Evolutionary conservation across 2,329 filamentous ascomycete genomes (phyloP).

Genomic region (Pestalotiopsis sp.): DNA sequence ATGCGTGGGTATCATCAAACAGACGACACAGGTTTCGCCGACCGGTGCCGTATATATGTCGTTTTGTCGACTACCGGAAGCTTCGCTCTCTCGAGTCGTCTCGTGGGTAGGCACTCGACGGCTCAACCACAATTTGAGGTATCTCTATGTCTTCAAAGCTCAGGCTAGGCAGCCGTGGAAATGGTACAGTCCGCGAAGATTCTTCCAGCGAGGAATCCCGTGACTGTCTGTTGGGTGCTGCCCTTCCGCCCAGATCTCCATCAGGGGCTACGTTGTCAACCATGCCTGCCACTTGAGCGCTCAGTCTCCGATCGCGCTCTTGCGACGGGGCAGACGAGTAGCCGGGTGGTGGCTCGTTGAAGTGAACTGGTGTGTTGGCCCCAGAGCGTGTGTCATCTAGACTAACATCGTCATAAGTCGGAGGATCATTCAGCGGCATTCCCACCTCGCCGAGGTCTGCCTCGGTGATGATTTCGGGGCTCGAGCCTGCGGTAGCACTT

Average conservation of each 20-base stretch:
- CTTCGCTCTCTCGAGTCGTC: slow-evolving; percentile 1
- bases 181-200: neutral
- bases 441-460: slow-evolving; percentile 49
- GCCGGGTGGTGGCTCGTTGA: slow-evolving; percentile 52
- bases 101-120: slow-evolving; percentile 42
- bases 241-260: slow-evolving; percentile 24
- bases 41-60: neutral
- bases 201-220: neutral
- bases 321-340: slow-evolving; percentile 44
- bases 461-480: slow-evolving; percentile 53
- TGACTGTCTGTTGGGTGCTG: neutral
- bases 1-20: neutral
- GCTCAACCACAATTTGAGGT: slow-evolving; percentile 62
- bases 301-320: slow-evolving; percentile 33
- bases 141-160: slow-evolving; percentile 47
- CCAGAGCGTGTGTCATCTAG: slow-evolving; percentile 42
- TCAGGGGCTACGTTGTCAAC: slow-evolving; percentile 23
- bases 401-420: slow-evolving; percentile 56
- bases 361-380: slow-evolving; percentile 29
- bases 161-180: slow-evolving; percentile 56
- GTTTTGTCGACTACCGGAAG: neutral
- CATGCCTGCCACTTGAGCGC: slow-evolving; percentile 33
- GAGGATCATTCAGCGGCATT: slow-evolving; percentile 49
- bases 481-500: slow-evolving; percentile 43
- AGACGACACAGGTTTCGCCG: neutral